Evolutionary conservation across 345 rosid species (phyloP), one percentile per base, ranked within the genome.

Genomic region (Xanthoceras sorbifolium): DNA sequence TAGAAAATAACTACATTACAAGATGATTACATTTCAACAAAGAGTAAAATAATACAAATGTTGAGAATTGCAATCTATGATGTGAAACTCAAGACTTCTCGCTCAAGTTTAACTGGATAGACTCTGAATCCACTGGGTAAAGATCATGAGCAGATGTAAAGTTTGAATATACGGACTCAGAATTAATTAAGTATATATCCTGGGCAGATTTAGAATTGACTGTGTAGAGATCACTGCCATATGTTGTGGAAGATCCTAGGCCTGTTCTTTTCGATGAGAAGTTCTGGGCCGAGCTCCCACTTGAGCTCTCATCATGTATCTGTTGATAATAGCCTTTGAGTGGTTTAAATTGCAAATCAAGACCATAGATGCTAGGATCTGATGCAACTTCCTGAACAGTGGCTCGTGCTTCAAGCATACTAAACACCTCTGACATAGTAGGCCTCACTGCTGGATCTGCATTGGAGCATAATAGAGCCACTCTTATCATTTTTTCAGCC

Each of bases 391-490:
- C 85, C 0, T 79, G 82, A 23, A 88, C 55, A 9, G 62, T 22
- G 26, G 71, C 70, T 61, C 77, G 74, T 14, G 79, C 83, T 74
- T 74, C 83, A 0, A 83, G 77, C 81, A 83, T 80, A 3, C 62
- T 77, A 28, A 83, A 79, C 10, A 67, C 86, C 62, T 71, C 79
- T 11, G 83, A 80, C 79, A 83, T 83, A 1, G 79, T 77, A 10
- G 86, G 86, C 63, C 86, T 74, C 1, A 77, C 48, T 1, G 79
- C 74, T 28, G 83, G 79, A 28, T 81, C 71, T 20, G 77, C 73
- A 31, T 77, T 77, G 0, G 79, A 77, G 75, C 84, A 83, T 23
- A 83, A 59, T 29, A 79, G 44, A 10, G 82, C 82, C n/a, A 82
- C 75, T 71, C 76, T 76, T 8, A 55, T 64, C 72, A 75, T 14